Percentiles rank a stretch among this genome's conserved stretches.
These are phyloP conservation scores for Nothomitra cinnamomea DNA, from an alignment of 2,329 filamentous ascomycete species.

Conservation along the genomic window DNA sequence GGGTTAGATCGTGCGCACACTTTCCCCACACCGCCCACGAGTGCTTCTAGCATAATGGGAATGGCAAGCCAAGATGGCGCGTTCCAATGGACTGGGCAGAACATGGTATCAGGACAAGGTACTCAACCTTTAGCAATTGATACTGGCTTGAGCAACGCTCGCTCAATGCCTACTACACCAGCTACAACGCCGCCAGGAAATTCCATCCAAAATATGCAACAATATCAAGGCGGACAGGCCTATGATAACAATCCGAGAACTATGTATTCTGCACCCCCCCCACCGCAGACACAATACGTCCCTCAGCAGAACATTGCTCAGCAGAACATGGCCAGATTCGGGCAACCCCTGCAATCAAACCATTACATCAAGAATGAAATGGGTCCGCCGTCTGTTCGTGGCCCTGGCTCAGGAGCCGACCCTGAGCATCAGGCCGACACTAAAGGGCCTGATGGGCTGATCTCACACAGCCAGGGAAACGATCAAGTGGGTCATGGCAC, in stretches of 20 bases:
- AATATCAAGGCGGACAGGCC: constrained; percentile 52
- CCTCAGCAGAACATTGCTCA: constrained; percentile 39
- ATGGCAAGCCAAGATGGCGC: constrained; percentile 57
- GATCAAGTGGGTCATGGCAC: constrained; percentile 36
- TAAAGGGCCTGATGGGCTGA: constrained; percentile 48
- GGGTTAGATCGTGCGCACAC: constrained; percentile 73
- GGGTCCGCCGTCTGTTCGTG: constrained; percentile 57
- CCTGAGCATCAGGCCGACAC: constrained; percentile 44
- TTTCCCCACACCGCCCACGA: constrained; percentile 86
- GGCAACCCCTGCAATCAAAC: constrained; percentile 31
- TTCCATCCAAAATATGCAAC: constrained; percentile 58
- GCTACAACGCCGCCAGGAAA: constrained; percentile 76
- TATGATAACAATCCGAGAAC: constrained; percentile 56
- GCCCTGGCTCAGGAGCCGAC: constrained; percentile 38
- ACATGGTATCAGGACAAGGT: constrained; percentile 38
- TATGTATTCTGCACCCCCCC: constrained; percentile 56
- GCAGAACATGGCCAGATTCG: constrained; percentile 54
- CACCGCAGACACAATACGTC: constrained; percentile 50
- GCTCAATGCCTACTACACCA: constrained; percentile 80
- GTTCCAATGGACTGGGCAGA: constrained; percentile 61
- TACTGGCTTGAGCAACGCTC: constrained; percentile 56
- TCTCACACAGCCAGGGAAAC: constrained; percentile 34
- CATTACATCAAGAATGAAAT: constrained; percentile 73
- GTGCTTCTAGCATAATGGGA: constrained; percentile 68
- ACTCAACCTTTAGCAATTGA: constrained; percentile 66